Conservation (phyloP, 345 rosid species). For the Iberis pinnata region DNA sequence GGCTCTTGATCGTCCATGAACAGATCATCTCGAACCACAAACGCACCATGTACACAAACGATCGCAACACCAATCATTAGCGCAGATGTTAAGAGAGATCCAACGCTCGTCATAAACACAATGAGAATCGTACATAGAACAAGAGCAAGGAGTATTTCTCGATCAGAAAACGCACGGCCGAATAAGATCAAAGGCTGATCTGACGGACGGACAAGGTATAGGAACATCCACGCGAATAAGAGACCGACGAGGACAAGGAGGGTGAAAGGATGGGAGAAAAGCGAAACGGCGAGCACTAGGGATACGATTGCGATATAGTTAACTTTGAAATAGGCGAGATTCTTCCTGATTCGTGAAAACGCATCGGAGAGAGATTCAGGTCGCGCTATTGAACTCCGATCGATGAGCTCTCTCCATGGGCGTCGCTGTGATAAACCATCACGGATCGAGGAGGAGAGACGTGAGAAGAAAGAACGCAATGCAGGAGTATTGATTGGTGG, state of each 20-base stretch:
- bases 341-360: conserved; percentile 55
- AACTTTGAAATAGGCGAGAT: conserved; percentile 58
- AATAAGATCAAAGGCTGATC: conserved; percentile 24
- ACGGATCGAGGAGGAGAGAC: no score
- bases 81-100: conserved; percentile 25
- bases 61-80: conserved; percentile 17
- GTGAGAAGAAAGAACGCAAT: no score
- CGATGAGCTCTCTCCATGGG: conserved; percentile 50
- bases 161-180: conserved; percentile 22
- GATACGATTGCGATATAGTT: conserved; percentile 27
- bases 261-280: conserved; percentile 29
- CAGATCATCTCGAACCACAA: conserved; percentile 30
- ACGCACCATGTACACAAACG: conserved; percentile 30
- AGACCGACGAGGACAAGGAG: conserved; percentile 26
- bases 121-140: conserved; percentile 18
- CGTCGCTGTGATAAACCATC: neutral
- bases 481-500: no score
- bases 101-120: conserved; percentile 33
- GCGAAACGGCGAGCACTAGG: conserved; percentile 24
- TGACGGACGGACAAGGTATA: conserved; percentile 24
- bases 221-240: conserved; percentile 24
- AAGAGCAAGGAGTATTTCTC: conserved; percentile 23
- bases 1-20: conserved; percentile 30
- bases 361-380: conserved; percentile 69
- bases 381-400: conserved; percentile 56